Base-by-base conservation (phyloP, 1,284 basidiomycete genomes). In the Cronartium quercuum region DNA sequence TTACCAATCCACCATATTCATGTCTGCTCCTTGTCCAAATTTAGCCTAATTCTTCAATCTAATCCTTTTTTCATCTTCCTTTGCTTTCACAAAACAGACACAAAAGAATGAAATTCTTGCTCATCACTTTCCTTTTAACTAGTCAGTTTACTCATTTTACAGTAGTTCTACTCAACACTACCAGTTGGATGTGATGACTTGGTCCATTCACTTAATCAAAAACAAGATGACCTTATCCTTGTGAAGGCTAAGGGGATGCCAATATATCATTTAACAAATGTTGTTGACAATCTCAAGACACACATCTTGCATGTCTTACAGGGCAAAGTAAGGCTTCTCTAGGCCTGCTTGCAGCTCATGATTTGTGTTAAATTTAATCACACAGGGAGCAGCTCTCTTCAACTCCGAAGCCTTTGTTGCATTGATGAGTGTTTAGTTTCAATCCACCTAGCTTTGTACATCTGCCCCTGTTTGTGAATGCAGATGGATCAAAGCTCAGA, bases 231-330 rank as follows among this genome's bases (percentile, higher is more conserved):
- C 81, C 93, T 94, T 12, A 88, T 98, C 68, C 84, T 99, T 1
- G 84, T 98, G 77, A 98, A 98, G 82, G 89, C 90, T 0, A 94
- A 98, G 81, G 85, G 88, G 0, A 95, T 91, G 82, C 96, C 96
- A 0, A 98, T 96, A 0, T 98, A 98, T 81, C 96, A 98, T 78
- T 87, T 98, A 1, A 95, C 96, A 0, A 94, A 89, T 40, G 91
- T 98, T 0, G 91, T 96, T 0, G 96, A 99, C 78, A 96, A 98
- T 82, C 88, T 93, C 79, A 88, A 90, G 78, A 99, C 98, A 96
- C 88, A 88, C 0, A 93, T 99, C 60, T 92, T 92, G 0, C 95
- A 98, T 82, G 94, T 98, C 2, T 83, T 98, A 0, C 87, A 96
- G 21, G 96, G 96, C 57, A 95, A 98, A 85, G 92, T 90, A 76